phyloP scores from a whole-genome alignment of 352 stramenopile genomes.

The Bremia lactucae region DNA sequence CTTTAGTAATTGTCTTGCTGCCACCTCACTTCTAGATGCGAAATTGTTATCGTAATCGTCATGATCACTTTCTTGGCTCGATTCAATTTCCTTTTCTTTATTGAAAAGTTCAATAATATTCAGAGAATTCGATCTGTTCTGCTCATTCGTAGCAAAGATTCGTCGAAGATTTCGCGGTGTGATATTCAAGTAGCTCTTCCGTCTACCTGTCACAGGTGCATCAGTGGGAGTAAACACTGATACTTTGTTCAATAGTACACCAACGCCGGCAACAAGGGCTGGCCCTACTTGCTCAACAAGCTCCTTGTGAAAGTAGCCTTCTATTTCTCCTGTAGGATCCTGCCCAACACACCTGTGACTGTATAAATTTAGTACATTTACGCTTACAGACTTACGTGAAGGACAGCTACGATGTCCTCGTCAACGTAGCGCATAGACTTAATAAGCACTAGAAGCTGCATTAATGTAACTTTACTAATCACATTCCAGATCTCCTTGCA shows the following conservation, averaged over 20 bases:
- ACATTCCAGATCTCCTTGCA: neutral
- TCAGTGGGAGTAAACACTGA: constrained; percentile 55
- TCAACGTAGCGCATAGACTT: constrained; percentile 77
- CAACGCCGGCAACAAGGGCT: constrained; percentile 36
- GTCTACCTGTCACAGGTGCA: constrained; percentile 27
- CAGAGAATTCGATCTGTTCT: constrained; percentile 17
- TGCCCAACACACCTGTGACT: constrained; percentile 6
- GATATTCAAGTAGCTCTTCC: constrained; percentile 65
- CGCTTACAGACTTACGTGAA: constrained; percentile 33
- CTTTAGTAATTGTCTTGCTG: constrained; percentile 24
- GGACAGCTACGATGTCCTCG: constrained; percentile 66
- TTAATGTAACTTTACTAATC: neutral
- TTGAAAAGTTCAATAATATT: constrained; percentile 45
- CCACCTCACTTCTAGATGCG: constrained; percentile 14
- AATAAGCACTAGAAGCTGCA: constrained; percentile 59
- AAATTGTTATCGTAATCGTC: constrained; percentile 22
- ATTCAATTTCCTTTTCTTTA: constrained; percentile 25
- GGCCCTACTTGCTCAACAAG: constrained; percentile 62
- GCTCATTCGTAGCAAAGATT: constrained; percentile 33
- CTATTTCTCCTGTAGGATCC: constrained; percentile 67
- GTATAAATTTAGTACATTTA: neutral
- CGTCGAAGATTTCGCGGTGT: constrained; percentile 49
- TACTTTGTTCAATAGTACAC: constrained; percentile 55
- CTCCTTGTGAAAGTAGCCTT: constrained; percentile 75
- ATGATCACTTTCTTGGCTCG: constrained; percentile 22